These are phyloP conservation scores for Penicillium robsamsonii DNA, from an alignment of 495 filamentous ascomycete genomes.

Conservation along the genomic window DNA sequence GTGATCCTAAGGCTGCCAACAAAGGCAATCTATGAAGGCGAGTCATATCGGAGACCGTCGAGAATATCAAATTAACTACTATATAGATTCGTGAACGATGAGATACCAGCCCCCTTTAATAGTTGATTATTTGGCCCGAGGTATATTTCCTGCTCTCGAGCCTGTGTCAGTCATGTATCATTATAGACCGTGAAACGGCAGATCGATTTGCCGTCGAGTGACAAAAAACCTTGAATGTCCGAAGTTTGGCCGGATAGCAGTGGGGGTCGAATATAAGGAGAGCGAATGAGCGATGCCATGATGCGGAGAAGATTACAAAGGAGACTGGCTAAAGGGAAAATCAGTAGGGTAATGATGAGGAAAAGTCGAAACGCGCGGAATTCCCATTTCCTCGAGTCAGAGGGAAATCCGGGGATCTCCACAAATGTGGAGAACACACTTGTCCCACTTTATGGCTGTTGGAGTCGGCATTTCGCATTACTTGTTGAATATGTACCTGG, in stretches of 20 bases:
- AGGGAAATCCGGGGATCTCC: conserved; percentile 7
- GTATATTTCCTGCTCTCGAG: neutral
- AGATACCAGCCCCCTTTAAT: neutral
- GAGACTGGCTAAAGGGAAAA: too few relatives aligned
- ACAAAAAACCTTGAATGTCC: neutral
- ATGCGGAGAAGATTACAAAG: neutral
- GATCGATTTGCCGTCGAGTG: too few relatives aligned
- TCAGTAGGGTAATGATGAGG: neutral
- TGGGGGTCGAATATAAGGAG: neutral
- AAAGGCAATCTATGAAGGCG: conserved; percentile 18
- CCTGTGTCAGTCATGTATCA: neutral
- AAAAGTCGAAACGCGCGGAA: neutral
- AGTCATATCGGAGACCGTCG: conserved; percentile 13
- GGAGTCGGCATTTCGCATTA: neutral
- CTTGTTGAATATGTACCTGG: neutral
- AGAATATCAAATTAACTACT: too few relatives aligned
- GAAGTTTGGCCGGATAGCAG: conserved; percentile 2
- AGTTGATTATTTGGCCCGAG: neutral
- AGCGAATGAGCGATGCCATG: neutral
- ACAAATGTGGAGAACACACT: conserved; percentile 1
- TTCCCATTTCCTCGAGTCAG: neutral
- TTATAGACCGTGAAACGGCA: neutral
- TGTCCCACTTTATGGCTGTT: neutral
- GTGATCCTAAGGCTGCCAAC: conserved; percentile 25
- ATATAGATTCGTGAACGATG: neutral